Evolutionary conservation across 192 early-diverging fungal genomes (phyloP), one percentile per base, ranked within the genome.

Genomic region (Gamsiella multidivaricata): DNA sequence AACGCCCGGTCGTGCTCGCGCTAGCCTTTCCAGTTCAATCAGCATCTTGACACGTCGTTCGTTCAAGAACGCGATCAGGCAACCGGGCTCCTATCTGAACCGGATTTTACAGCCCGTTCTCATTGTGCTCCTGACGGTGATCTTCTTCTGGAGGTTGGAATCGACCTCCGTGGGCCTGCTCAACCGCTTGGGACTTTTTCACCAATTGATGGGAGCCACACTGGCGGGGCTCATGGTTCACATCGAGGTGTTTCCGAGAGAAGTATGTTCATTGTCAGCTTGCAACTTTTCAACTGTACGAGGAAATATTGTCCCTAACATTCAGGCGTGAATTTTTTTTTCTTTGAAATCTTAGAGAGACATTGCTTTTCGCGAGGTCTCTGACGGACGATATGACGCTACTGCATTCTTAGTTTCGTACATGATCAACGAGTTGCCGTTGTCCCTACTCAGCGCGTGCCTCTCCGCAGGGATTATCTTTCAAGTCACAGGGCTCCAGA

Each of bases 351-450:
- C 14, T 11, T 33, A 70, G 68, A 39, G 58, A 45, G 51, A 54
- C 11, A 26, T 70, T 14, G 68, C 68, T 0, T 54, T 54, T 46
- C 32, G 68, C 20, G 68, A 70, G 49, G 61, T 70, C 36, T 54
- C 58, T 14, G 51, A 70, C 26, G 68, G 58, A n/a, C n/a, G 29
- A 9, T 70, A 70, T 23, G 26, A 58, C 18, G 58, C 58, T 2
- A 37, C 68, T 4, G 28, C 68, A 12, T 70, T 70, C 20, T 18
- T 61, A 0, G 6, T 54, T 1, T 51, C 68, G 1, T 70, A 45
- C 39, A 22, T 52, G n/a, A n/a, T 33, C 18, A 70, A 70, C 42
- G 68, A 70, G 41, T 3, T 70, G n/a, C 68, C 68, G 28, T n/a
- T 60, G 20, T 14, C 33, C 23, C 9, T 50, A 10, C 5, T 69